Conservation (phyloP, 2,329 filamentous ascomycete genomes). For the Diaporthe humulicola region DNA sequence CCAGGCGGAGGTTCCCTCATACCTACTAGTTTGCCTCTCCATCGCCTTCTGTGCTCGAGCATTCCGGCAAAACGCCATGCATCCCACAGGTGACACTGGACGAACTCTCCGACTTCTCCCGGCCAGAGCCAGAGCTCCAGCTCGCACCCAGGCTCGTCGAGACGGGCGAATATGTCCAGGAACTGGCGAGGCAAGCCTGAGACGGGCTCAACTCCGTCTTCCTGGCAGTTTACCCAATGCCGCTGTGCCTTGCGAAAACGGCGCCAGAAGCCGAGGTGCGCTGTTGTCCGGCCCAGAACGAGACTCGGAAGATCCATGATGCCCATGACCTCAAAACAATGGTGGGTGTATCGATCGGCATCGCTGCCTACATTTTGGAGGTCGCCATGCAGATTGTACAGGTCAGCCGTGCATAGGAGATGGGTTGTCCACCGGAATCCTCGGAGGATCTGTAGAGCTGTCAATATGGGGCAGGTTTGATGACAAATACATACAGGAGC, state of each 20-base stretch:
- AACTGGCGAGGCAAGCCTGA: slow-evolving; percentile 47
- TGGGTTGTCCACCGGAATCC: slow-evolving; percentile 12
- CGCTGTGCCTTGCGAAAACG: slow-evolving; percentile 20
- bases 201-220: slow-evolving; percentile 47
- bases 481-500: background rate
- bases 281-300: background rate
- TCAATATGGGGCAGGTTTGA: background rate
- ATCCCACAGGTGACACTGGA: slow-evolving; percentile 48
- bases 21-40: background rate
- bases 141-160: slow-evolving; percentile 41
- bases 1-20: slow-evolving; percentile 38
- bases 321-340: slow-evolving; percentile 17
- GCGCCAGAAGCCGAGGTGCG: slow-evolving; percentile 19
- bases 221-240: background rate
- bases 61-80: slow-evolving; percentile 46
- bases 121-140: slow-evolving; percentile 43
- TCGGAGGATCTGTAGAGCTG: background rate
- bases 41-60: slow-evolving; percentile 34
- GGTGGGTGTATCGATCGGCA: slow-evolving; percentile 18
- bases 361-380: slow-evolving; percentile 4
- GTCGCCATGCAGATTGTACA: slow-evolving; percentile 21
- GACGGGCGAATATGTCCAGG: slow-evolving; percentile 45
- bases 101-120: slow-evolving; percentile 45
- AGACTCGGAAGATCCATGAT: slow-evolving; percentile 21
- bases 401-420: slow-evolving; percentile 6